phyloP scores from a whole-genome alignment of 495 filamentous ascomycete species.

The Daldinia loculata region DNA sequence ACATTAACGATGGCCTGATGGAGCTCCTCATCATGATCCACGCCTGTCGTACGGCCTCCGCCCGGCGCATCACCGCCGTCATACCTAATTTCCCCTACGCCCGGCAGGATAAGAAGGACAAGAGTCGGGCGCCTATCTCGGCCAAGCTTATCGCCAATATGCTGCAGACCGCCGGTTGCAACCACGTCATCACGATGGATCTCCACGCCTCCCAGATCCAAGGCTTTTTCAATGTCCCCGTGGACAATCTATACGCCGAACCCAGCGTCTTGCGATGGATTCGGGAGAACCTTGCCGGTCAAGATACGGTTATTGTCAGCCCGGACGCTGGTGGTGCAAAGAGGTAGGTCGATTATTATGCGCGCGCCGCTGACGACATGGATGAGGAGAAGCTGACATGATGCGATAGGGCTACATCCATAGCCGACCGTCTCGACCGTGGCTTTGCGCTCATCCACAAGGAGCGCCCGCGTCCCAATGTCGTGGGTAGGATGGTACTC shows the following conservation, averaged over 20 bases:
- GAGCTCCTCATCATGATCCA: constrained; percentile 99
- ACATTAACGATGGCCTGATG: constrained; percentile 99
- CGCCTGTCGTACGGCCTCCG: constrained; percentile 96
- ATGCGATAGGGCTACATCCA: constrained; percentile 79
- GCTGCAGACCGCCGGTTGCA: constrained; percentile 91
- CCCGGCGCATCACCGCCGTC: constrained; percentile 88
- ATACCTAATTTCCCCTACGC: constrained; percentile 98
- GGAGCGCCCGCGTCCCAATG: constrained; percentile 92
- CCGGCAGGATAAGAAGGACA: constrained; percentile 99
- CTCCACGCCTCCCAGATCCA: constrained; percentile 80
- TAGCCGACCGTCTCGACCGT: constrained; percentile 92
- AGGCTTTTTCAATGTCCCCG: constrained; percentile 98
- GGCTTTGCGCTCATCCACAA: constrained; percentile 99
- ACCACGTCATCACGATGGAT: constrained; percentile 92
- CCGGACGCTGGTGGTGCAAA: constrained; percentile 98
- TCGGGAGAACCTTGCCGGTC: constrained; percentile 80
- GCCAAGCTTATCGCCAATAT: constrained; percentile 97
- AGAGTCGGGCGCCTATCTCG: constrained; percentile 84
- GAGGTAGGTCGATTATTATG: constrained; percentile 64
- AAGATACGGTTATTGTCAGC: constrained; percentile 92
- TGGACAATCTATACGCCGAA: constrained; percentile 97
- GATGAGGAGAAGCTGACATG: constrained; percentile 7
- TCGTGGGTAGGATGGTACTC: constrained; percentile 94
- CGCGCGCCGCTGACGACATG: neutral
- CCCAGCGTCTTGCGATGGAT: constrained; percentile 93